Evolutionary conservation across 1,139 yeast species (phyloP), one percentile per base, ranked within the genome.

Genomic region (Taiozyma sp.): DNA sequence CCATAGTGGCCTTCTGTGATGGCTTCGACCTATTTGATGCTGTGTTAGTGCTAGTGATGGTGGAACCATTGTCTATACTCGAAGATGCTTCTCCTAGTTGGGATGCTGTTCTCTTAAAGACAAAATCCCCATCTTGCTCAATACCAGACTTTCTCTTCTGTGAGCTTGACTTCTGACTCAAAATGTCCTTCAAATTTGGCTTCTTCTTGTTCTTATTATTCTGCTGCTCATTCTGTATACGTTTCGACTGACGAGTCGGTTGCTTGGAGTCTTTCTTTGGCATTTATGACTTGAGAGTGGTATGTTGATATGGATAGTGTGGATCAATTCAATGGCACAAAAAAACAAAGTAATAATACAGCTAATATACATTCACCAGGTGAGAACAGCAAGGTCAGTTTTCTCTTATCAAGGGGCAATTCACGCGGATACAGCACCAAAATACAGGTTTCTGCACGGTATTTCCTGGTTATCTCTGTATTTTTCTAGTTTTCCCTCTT

Each of bases 81-180:
- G 37, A 21, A 21, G 45, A 22, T 26, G 35, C 30, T 43, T 41
- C 42, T n/a, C 48, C 50, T 10, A 45, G 45, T 41, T 55, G 56
- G 14, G 59, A 53, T 1, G 39, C 34, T 2, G 62, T 44, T 47
- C 63, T 53, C 41, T 56, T 57, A 50, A 57, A 58, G 3, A 52
- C 26, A 35, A 59, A 58, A 32, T 54, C 61, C 22, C 59, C 60
- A 50, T 57, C 62, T 16, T 50, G 41, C 44, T 55, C 54, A 28
- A 51, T 50, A 6, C 47, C 51, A 1, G 50, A 45, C 24, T 39
- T 41, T 35, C 48, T 47, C 30, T 47, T 50, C 41, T 37, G 41
- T 8, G 43, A 42, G 29, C 46, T 45, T 6, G 51, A 41, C 24
- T 39, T 50, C 13, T 53, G 50, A 19, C 52, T 54, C 24, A 60